A percentile compares a stretch with the other conserved stretches of the same genome.
Conservation (phyloP, 345 rosid genomes). For the Garcia nutans region DNA sequence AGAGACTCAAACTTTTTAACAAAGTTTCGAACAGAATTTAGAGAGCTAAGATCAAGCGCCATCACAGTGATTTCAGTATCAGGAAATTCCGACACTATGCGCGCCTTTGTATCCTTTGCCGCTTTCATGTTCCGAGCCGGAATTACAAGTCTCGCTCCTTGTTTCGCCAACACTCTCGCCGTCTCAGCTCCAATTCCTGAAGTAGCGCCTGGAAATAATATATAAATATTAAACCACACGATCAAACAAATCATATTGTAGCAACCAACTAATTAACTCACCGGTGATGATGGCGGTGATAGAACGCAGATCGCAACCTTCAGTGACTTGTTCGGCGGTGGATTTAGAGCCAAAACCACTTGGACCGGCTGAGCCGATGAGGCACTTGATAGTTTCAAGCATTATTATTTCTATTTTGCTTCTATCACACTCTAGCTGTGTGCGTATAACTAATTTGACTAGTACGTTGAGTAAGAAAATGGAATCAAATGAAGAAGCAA, state of each 20-base stretch:
- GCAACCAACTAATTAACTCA: slow-evolving; percentile 18
- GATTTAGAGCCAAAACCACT: slow-evolving; percentile 90
- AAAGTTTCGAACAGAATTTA: slow-evolving; percentile 62
- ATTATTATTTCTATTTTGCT: slow-evolving; percentile 25
- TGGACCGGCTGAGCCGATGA: slow-evolving; percentile 72
- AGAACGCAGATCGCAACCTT: slow-evolving; percentile 56
- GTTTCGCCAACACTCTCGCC: slow-evolving; percentile 74
- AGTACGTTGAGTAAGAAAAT: background rate
- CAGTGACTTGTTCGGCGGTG: slow-evolving; percentile 77
- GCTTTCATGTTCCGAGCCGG: slow-evolving; percentile 82
- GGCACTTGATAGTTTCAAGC: slow-evolving; percentile 73
- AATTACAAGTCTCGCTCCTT: slow-evolving; percentile 75
- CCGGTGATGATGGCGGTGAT: slow-evolving; percentile 89
- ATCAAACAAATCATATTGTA: slow-evolving; percentile 8
- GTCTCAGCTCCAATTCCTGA: slow-evolving; percentile 98
- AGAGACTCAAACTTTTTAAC: slow-evolving; percentile 69
- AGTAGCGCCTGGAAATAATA: slow-evolving; percentile 62
- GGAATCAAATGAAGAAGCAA: background rate
- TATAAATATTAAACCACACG: background rate
- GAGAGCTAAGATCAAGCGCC: slow-evolving; percentile 93
- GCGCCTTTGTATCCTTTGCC: slow-evolving; percentile 76
- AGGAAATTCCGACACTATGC: slow-evolving; percentile 70
- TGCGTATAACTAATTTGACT: background rate
- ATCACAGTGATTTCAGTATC: slow-evolving; percentile 61
- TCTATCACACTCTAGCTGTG: background rate